Evolutionary conservation across 306 rosid genomes (phyloP), one percentile per base, ranked within the genome.

Genomic region (Prunus kanzakura): DNA sequence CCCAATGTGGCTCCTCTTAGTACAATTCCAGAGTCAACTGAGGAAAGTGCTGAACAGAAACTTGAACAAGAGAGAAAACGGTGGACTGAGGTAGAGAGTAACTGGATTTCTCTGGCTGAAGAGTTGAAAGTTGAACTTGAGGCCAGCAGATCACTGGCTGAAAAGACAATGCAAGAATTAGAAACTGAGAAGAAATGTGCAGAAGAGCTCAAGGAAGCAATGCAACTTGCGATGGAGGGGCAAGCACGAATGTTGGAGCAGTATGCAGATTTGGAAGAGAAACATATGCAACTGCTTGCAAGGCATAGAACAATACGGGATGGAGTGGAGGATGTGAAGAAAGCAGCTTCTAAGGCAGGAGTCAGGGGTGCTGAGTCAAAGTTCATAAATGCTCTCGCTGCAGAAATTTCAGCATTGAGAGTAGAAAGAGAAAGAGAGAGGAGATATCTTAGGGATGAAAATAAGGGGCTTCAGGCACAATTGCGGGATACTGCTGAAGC

Each of bases 241-340:
- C 97, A 96, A 75, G 95, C 98, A 22, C 91, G 97, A 18, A 87
- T 91, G 87, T 73, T 96, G 72, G 99, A 96, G 68, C 94, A 89
- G 73, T 96, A 91, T 81, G 99, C 97, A 49, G 99, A 96, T 85
- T 89, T 96, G 91, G 97, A 96, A 88, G 99, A 96, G 90, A 89
- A 89, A 57, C 98, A 92, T 62, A 88, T 93, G 86, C 90, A 91
- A 14, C 76, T 96, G 79, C 96, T 93, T 80, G 86, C 86, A 65
- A 91, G 98, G 90, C 93, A 96, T 73, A 86, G 98, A 81, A 91
- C 74, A 82, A 96, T 96, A 55, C 92, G 69, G 79, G 93, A 91
- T 69, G 99, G 99, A 80, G 88, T 87, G 67, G 97, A 86, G 54
- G 98, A 96, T 82, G 99, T 96, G 71, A 93, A 91, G 84, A 93